Conservation (phyloP, 2,329 filamentous ascomycete species). For the Arthroderma uncinatum region DNA sequence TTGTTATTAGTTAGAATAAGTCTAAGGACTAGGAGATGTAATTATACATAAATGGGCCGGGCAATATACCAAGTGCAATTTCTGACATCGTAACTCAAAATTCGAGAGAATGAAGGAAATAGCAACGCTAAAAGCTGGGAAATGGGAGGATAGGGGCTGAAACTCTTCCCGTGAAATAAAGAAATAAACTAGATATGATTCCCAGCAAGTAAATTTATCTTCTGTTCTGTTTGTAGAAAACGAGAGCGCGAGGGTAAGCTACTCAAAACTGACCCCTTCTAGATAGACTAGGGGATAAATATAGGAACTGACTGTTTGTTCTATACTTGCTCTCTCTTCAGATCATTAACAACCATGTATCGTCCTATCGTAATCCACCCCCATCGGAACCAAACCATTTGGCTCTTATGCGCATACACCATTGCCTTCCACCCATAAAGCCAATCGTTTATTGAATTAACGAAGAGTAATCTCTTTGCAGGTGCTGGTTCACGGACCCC, state of each 20-base stretch:
- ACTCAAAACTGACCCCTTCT: not conserved
- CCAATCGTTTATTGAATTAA: constrained; percentile 55
- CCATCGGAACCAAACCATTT: constrained; percentile 98
- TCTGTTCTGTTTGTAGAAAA: no score
- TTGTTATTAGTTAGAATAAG: not conserved
- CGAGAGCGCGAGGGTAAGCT: not conserved
- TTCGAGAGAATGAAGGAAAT: no score
- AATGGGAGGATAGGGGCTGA: no score
- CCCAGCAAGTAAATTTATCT: no score
- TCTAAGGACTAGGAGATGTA: not conserved
- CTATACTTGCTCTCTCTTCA: constrained; percentile 42
- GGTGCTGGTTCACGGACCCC: constrained; percentile 10
- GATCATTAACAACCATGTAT: constrained; percentile 93
- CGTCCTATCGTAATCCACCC: constrained; percentile 84
- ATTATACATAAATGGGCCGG: not conserved
- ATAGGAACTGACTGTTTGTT: not conserved
- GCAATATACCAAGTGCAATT: not conserved
- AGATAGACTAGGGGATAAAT: not conserved
- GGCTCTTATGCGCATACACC: constrained; percentile 79
- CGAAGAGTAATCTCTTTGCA: constrained; percentile 47
- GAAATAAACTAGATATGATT: no score
- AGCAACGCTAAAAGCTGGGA: no score
- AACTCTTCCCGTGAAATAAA: no score
- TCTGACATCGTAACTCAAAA: not conserved
- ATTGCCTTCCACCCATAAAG: constrained; percentile 70